Evolutionary conservation across 805 yeast genomes (phyloP).

Genomic region (Saccharomycopsis fibuligera): DNA sequence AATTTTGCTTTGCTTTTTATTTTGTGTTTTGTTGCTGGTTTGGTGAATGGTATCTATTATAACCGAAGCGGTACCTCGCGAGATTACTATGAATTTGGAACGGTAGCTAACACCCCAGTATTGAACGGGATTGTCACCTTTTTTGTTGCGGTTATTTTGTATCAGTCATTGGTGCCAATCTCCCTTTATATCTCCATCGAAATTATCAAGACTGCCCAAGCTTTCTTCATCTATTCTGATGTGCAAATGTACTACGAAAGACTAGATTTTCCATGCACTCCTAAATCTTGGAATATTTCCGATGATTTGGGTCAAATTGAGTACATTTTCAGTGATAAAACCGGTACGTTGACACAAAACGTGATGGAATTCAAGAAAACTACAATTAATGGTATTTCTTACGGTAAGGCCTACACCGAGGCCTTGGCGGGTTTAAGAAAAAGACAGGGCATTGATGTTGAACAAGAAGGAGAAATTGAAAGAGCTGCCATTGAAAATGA

Average conservation of each 20-base stretch:
- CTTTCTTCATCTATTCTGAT: slow-evolving; percentile 73
- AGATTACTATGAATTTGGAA: slow-evolving; percentile 61
- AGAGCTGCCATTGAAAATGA: slow-evolving; percentile 50
- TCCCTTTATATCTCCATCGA: slow-evolving; percentile 78
- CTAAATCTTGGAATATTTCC: slow-evolving; percentile 79
- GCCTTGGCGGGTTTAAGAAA: slow-evolving; percentile 74
- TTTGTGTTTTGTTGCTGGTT: slow-evolving; percentile 63
- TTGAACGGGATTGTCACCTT: slow-evolving; percentile 66
- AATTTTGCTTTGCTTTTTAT: slow-evolving; percentile 60
- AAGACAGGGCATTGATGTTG: slow-evolving; percentile 71
- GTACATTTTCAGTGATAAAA: slow-evolving; percentile 83
- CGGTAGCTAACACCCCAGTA: slow-evolving; percentile 59
- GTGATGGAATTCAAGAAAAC: slow-evolving; percentile 83
- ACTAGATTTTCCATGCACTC: slow-evolving; percentile 76
- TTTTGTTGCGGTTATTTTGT: slow-evolving; percentile 69
- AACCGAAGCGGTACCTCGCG: slow-evolving; percentile 42
- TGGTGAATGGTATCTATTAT: slow-evolving; percentile 66
- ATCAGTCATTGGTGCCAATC: slow-evolving; percentile 77
- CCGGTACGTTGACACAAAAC: slow-evolving; percentile 97
- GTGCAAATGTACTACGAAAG: slow-evolving; percentile 60
- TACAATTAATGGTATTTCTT: slow-evolving; percentile 64
- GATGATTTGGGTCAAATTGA: slow-evolving; percentile 86
- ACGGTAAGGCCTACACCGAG: slow-evolving; percentile 79
- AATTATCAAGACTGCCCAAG: slow-evolving; percentile 77
- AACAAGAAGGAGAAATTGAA: slow-evolving; percentile 49